Evolutionary conservation across 2,329 filamentous ascomycete genomes (phyloP).

Genomic region (Rosellinia necatrix): DNA sequence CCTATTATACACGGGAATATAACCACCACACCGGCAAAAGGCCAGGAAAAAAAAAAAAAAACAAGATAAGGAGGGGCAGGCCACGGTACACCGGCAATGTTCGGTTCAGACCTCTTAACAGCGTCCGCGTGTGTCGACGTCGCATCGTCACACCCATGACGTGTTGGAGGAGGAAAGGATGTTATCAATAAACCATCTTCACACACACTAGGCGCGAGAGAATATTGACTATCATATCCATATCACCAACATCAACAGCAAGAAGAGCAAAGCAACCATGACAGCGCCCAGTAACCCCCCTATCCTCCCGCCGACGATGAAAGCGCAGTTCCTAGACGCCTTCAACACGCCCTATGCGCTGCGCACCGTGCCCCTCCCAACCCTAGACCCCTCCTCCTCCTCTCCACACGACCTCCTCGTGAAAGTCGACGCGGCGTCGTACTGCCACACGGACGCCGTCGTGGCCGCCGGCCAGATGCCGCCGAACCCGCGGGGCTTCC

Average conservation of each 20-base stretch:
- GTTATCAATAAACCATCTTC: no score
- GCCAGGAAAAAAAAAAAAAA: background rate
- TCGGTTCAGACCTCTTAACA: no score
- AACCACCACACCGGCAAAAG: slow-evolving; percentile 12
- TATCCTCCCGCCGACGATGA: slow-evolving; percentile 39
- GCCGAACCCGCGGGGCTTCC: slow-evolving; percentile 44
- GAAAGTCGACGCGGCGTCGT: slow-evolving; percentile 51
- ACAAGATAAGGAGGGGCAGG: background rate
- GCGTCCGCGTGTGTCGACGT: background rate
- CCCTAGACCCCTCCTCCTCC: no score
- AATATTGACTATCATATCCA: no score
- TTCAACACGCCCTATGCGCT: slow-evolving; percentile 49
- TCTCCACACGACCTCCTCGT: slow-evolving; percentile 48
- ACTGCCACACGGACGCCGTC: slow-evolving; percentile 49
- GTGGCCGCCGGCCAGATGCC: slow-evolving; percentile 37
- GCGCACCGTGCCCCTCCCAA: slow-evolving; percentile 43
- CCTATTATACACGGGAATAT: background rate
- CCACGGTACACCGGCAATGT: background rate
- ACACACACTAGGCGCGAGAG: no score
- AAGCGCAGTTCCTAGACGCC: slow-evolving; percentile 46
- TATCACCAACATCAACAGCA: background rate
- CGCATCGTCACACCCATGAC: background rate
- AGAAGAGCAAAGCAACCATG: background rate
- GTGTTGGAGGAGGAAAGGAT: no score
- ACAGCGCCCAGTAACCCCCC: slow-evolving; percentile 2